Conservation (phyloP, 2,329 filamentous ascomycete species). For the Colletotrichum siamense region DNA sequence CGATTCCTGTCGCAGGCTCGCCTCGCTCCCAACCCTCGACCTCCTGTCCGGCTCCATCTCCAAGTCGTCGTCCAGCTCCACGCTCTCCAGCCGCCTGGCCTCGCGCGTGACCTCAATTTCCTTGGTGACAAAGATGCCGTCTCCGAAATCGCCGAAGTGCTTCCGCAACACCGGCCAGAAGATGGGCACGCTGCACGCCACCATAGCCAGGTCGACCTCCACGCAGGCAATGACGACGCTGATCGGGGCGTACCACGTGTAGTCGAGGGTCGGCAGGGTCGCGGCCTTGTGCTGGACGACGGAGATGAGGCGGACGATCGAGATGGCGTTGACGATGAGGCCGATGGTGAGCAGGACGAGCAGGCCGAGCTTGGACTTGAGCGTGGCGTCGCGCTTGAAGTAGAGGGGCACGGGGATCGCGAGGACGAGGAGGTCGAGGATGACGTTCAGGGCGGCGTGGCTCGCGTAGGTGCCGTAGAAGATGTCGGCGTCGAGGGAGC, state of each 20-base stretch:
- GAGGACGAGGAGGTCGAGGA: slow-evolving; percentile 36
- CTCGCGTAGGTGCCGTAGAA: slow-evolving; percentile 37
- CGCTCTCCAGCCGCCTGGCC: slow-evolving; percentile 1
- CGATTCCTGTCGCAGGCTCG: slow-evolving; percentile 17
- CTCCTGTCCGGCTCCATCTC: slow-evolving; percentile 6
- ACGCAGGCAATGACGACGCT: slow-evolving; percentile 24
- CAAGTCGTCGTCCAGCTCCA: slow-evolving; percentile 12
- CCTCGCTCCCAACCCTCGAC: slow-evolving; percentile 16
- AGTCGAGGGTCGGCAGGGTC: slow-evolving; percentile 35
- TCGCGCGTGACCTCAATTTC: slow-evolving; percentile 13
- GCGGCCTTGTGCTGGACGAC: slow-evolving; percentile 33
- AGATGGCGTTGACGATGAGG: slow-evolving; percentile 30
- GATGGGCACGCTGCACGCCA: slow-evolving; percentile 73
- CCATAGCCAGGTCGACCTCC: slow-evolving; percentile 28
- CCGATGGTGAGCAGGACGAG: slow-evolving; percentile 35
- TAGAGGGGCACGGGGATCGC: slow-evolving; percentile 36
- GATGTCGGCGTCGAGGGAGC: slow-evolving; percentile 25
- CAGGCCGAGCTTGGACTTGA: slow-evolving; percentile 30
- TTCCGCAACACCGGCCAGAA: slow-evolving; percentile 71
- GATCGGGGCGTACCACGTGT: slow-evolving; percentile 35
- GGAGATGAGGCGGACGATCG: slow-evolving; percentile 34
- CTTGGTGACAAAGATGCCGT: slow-evolving; percentile 22
- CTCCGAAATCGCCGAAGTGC: neutral
- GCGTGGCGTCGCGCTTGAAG: slow-evolving; percentile 26
- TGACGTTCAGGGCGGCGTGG: slow-evolving; percentile 38